Conservation (phyloP, 805 yeast genomes). For the Kuraishia molischiana region DNA sequence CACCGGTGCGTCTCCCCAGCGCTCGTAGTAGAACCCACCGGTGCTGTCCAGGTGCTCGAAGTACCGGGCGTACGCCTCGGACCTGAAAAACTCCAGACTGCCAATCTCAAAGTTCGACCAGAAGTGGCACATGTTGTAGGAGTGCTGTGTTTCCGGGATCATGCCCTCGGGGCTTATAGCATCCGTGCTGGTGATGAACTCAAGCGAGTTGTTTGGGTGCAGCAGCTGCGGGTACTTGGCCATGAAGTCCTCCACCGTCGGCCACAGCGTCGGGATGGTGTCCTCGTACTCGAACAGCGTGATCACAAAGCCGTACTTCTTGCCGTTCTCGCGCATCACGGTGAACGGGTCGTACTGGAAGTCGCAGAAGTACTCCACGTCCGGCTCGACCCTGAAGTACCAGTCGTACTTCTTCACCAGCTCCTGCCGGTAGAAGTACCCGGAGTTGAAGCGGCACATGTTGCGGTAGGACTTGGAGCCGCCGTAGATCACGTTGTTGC, state of each 20-base stretch:
- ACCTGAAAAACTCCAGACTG: slow-evolving; percentile 57
- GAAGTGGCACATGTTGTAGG: slow-evolving; percentile 74
- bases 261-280: slow-evolving; percentile 84
- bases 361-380: slow-evolving; percentile 82
- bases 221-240: slow-evolving; percentile 47
- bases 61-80: slow-evolving; percentile 49
- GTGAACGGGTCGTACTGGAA: slow-evolving; percentile 81
- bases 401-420: slow-evolving; percentile 66
- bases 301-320: slow-evolving; percentile 83
- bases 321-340: slow-evolving; percentile 63
- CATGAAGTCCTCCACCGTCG: slow-evolving; percentile 55
- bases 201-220: slow-evolving; percentile 55
- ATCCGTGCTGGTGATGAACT: slow-evolving; percentile 43
- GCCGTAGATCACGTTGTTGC: slow-evolving; percentile 51
- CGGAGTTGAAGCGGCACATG: slow-evolving; percentile 94
- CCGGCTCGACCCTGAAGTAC: slow-evolving; percentile 95
- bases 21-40: slow-evolving; percentile 76
- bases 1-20: slow-evolving; percentile 97
- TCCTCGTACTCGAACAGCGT: slow-evolving; percentile 72
- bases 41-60: slow-evolving; percentile 54
- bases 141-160: slow-evolving; percentile 35
- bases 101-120: slow-evolving; percentile 87
- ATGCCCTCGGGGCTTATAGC: slow-evolving; percentile 33
- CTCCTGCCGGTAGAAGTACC: slow-evolving; percentile 77
- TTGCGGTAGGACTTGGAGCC: slow-evolving; percentile 65